phyloP scores from a whole-genome alignment of 495 filamentous ascomycete species.

The Penicillium longicatenatum region DNA sequence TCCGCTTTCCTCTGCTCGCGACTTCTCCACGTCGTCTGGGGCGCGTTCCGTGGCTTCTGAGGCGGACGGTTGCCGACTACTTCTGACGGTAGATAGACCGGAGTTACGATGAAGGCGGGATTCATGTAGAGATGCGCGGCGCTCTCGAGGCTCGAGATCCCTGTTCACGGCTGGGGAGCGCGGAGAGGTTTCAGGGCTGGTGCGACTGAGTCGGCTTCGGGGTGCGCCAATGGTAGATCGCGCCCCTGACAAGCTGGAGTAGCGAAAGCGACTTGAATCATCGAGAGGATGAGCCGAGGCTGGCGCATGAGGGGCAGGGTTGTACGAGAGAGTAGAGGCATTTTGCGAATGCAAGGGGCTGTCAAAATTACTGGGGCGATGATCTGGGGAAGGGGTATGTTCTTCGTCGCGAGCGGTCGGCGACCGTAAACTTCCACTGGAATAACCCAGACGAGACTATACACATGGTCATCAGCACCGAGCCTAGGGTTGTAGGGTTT shows the following conservation, averaged over 20 bases:
- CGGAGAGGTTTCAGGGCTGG: slow-evolving; percentile 48
- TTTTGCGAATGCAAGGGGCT: slow-evolving; percentile 47
- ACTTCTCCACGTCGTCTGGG: slow-evolving; percentile 49
- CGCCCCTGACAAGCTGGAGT: slow-evolving; percentile 41
- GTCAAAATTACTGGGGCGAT: slow-evolving; percentile 45
- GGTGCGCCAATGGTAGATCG: slow-evolving; percentile 46
- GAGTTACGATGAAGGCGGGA: slow-evolving; percentile 54
- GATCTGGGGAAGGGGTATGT: slow-evolving; percentile 46
- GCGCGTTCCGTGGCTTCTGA: slow-evolving; percentile 46
- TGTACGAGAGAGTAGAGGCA: slow-evolving; percentile 40
- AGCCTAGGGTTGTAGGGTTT: neutral
- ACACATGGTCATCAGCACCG: neutral
- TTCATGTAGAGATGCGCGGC: slow-evolving; percentile 49
- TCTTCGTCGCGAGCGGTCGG: slow-evolving; percentile 39
- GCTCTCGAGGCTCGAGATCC: slow-evolving; percentile 52
- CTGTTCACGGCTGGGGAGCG: slow-evolving; percentile 41
- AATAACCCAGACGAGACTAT: slow-evolving; percentile 48
- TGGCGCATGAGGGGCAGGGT: slow-evolving; percentile 38
- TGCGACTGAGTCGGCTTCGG: slow-evolving; percentile 41
- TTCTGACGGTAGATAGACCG: slow-evolving; percentile 52
- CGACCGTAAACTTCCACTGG: slow-evolving; percentile 41
- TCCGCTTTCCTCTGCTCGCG: slow-evolving; percentile 64
- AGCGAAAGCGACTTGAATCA: slow-evolving; percentile 43
- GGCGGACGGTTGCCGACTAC: slow-evolving; percentile 51
- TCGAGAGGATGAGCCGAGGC: slow-evolving; percentile 56